Conservation (phyloP, 257 asterid genomes). For the Solanum peruvianum region DNA sequence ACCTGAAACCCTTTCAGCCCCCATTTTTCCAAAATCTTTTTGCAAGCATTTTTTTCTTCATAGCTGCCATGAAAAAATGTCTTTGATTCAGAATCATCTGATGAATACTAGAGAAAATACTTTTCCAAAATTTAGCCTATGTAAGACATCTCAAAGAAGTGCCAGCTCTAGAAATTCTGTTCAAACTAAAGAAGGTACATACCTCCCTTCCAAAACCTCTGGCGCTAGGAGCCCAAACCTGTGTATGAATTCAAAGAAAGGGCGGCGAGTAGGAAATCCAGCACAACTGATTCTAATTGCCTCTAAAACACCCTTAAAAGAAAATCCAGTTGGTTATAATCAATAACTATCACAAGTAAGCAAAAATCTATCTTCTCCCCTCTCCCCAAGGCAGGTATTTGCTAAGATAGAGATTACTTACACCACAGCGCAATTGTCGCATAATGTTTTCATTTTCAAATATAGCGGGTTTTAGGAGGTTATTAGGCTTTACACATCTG, state of each 20-base stretch:
- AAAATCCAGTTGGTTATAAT: slow-evolving; percentile 12
- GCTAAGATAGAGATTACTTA: slow-evolving; percentile 31
- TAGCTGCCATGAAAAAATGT: slow-evolving; percentile 42
- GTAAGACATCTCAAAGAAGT: not conserved
- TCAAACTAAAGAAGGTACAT: slow-evolving; percentile 7
- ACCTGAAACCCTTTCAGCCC: slow-evolving; percentile 92
- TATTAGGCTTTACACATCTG: slow-evolving; percentile 97
- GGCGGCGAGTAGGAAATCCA: slow-evolving; percentile 97
- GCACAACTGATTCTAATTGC: slow-evolving; percentile 98
- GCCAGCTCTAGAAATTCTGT: slow-evolving; percentile 2
- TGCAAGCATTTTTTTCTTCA: slow-evolving; percentile 78
- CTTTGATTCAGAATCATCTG: slow-evolving; percentile 4
- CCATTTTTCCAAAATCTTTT: slow-evolving; percentile 80
- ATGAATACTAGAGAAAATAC: not conserved
- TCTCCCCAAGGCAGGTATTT: not conserved
- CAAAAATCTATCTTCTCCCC: not conserved
- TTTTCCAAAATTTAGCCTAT: not conserved
- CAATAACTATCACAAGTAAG: slow-evolving; percentile 10
- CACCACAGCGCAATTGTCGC: slow-evolving; percentile 98
- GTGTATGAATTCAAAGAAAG: slow-evolving; percentile 81
- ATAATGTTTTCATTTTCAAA: slow-evolving; percentile 81
- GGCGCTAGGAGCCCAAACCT: slow-evolving; percentile 97
- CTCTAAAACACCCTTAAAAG: slow-evolving; percentile 90
- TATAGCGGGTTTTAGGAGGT: slow-evolving; percentile 88
- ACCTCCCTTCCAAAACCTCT: slow-evolving; percentile 77